A percentile compares a stretch with the other conserved stretches of the same genome.
phyloP scores from a whole-genome alignment of 345 rosid genomes.

The Camelina sativa region DNA sequence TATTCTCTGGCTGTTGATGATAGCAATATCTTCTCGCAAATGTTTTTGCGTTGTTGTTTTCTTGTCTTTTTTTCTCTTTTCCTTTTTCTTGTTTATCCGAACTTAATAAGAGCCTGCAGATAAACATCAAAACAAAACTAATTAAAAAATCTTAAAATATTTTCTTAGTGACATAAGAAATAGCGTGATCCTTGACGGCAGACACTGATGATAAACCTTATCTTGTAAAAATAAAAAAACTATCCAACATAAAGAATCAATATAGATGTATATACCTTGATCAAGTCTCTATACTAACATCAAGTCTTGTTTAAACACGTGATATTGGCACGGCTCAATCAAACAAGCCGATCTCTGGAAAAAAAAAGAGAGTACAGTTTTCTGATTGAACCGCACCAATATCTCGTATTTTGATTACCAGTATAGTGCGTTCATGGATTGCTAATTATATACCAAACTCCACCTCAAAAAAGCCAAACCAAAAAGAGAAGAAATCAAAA shows the following conservation, averaged over 20 bases:
- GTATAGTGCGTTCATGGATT: background rate
- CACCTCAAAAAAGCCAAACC: background rate
- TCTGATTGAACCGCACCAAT: constrained; percentile 90
- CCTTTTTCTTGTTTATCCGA: constrained; percentile 2
- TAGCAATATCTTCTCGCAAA: background rate
- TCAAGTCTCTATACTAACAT: background rate
- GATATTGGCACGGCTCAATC: constrained; percentile 99
- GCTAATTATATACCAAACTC: background rate
- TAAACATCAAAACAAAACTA: constrained; percentile 20
- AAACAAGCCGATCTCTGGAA: constrained; percentile 50
- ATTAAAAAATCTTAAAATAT: background rate
- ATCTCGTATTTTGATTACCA: constrained; percentile 50
- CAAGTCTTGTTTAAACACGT: constrained; percentile 35
- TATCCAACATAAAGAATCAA: background rate
- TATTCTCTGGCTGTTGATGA: too few species aligned
- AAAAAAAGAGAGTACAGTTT: constrained; percentile 38
- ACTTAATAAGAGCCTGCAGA: constrained; percentile 6
- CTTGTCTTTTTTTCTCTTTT: background rate
- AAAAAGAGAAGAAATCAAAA: constrained; percentile 13
- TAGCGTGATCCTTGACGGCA: constrained; percentile 15
- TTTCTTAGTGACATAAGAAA: constrained; percentile 6
- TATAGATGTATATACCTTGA: constrained; percentile 13
- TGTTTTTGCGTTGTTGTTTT: background rate
- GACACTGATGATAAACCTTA: background rate
- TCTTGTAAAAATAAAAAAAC: constrained; percentile 2